A percentile compares a stretch with the other conserved stretches of the same genome.
These are phyloP conservation scores for Coemansia aciculifera DNA, from an alignment of 192 early-diverging fungal species.

Conservation along the genomic window DNA sequence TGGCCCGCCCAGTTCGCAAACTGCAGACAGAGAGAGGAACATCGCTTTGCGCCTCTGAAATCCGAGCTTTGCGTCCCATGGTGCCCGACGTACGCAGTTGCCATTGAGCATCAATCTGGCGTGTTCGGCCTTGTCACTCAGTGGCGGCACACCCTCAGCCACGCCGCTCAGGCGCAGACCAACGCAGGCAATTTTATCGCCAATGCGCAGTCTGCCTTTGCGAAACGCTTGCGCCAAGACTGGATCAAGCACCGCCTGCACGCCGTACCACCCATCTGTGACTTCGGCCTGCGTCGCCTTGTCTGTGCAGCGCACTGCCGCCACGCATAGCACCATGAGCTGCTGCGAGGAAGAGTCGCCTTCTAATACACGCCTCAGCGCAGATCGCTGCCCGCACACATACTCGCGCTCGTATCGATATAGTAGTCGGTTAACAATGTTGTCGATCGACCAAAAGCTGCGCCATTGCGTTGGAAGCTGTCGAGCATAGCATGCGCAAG, in stretches of 20 bases:
- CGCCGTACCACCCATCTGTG: constrained; percentile 50
- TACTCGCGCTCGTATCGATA: constrained; percentile 40
- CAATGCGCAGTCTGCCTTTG: constrained; percentile 25
- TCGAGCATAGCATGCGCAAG: constrained; percentile 31
- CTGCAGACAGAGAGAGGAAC: constrained; percentile 31
- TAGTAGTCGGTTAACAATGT: constrained; percentile 18
- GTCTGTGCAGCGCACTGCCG: not conserved
- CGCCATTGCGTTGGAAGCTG: constrained; percentile 29
- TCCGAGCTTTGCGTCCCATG: constrained; percentile 40
- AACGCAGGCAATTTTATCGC: constrained; percentile 45
- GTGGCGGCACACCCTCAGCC: constrained; percentile 26
- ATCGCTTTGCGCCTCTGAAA: constrained; percentile 18
- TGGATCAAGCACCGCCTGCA: constrained; percentile 22
- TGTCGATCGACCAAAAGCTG: constrained; percentile 30
- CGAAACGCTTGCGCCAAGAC: constrained; percentile 18
- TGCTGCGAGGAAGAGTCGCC: constrained; percentile 34
- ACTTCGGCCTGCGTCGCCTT: constrained; percentile 17
- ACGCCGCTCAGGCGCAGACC: constrained; percentile 20
- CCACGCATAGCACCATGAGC: constrained; percentile 42
- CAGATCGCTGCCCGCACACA: constrained; percentile 32
- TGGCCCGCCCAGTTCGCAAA: constrained; percentile 27
- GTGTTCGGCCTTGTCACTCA: constrained; percentile 13
- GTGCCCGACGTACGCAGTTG: constrained; percentile 40
- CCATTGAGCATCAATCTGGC: constrained; percentile 23
- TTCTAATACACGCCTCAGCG: constrained; percentile 33